Evolutionary conservation across 257 asterid species (phyloP).

Genomic region (Solanum raphanifolium): DNA sequence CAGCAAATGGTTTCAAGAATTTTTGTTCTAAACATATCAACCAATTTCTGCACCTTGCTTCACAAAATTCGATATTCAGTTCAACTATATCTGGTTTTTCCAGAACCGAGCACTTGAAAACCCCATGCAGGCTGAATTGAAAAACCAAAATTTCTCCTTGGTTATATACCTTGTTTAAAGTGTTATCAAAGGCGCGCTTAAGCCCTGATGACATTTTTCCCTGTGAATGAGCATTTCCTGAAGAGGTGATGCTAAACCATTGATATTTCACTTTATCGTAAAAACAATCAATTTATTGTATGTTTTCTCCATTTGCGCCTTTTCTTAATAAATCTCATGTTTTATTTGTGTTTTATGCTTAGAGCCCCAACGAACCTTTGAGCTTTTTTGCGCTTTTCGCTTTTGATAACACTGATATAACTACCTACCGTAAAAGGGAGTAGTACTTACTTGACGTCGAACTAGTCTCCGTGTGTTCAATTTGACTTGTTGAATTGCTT

Average conservation of each 20-base stretch:
- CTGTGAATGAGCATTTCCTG: background rate
- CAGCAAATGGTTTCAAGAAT: background rate
- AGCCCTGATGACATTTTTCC: background rate
- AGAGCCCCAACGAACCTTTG: rapidly evolving
- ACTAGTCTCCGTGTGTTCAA: slow-evolving; percentile 79
- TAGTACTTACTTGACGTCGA: slow-evolving; percentile 70
- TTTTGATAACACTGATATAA: background rate
- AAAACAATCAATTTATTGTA: background rate
- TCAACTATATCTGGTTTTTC: background rate
- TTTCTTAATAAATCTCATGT: rapidly evolving
- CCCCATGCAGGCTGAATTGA: background rate
- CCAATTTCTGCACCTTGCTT: background rate
- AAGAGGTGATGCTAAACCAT: background rate
- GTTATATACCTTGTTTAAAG: background rate
- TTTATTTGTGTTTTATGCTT: rapidly evolving
- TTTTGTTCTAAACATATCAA: background rate
- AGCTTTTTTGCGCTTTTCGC: background rate
- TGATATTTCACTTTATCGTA: background rate
- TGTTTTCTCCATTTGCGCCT: background rate
- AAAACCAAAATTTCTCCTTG: background rate
- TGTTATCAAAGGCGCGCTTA: background rate
- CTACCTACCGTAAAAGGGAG: background rate
- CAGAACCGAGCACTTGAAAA: background rate
- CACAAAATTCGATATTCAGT: background rate
- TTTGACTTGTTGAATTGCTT: slow-evolving; percentile 59